A percentile compares a stretch with the other conserved stretches of the same genome.
Conservation (phyloP, 106 monocot species). For the Iris macrosiphon region DNA sequence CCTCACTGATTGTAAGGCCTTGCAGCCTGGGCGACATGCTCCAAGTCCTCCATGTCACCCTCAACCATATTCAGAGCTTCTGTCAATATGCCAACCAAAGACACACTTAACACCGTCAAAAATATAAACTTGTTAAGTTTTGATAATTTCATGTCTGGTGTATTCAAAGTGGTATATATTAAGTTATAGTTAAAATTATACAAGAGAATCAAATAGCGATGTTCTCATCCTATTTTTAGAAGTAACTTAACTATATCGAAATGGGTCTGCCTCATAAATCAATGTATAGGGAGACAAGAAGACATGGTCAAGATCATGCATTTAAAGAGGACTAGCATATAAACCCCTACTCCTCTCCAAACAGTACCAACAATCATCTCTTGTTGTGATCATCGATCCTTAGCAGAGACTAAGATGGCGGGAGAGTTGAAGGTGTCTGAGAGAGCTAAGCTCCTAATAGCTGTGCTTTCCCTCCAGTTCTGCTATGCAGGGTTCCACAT, state of each 20-base stretch:
- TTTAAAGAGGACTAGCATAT: conserved; percentile 10
- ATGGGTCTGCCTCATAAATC: background rate
- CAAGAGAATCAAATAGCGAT: background rate
- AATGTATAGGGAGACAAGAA: conserved; percentile 4
- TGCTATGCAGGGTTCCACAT: conserved; percentile 77
- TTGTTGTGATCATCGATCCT: background rate
- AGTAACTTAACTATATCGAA: background rate
- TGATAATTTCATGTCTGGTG: background rate
- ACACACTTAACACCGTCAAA: too few relatives aligned
- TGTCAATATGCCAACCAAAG: too few relatives aligned
- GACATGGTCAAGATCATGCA: background rate
- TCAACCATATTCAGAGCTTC: conserved; percentile 16
- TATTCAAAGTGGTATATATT: background rate
- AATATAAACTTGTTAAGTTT: background rate
- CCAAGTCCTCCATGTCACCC: conserved; percentile 14
- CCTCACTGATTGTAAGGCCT: conserved; percentile 5
- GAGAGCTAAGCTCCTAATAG: conserved; percentile 57
- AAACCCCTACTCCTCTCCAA: background rate
- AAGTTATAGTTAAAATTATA: background rate
- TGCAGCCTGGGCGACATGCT: conserved; percentile 25
- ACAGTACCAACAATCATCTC: too few relatives aligned
- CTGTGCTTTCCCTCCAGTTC: conserved; percentile 52
- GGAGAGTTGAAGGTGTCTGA: conserved; percentile 19
- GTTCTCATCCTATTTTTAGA: too few relatives aligned
- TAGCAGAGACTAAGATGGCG: conserved; percentile 1